Conservation (phyloP, 2,329 filamentous ascomycete species). For the Aureobasidium sp. region DNA sequence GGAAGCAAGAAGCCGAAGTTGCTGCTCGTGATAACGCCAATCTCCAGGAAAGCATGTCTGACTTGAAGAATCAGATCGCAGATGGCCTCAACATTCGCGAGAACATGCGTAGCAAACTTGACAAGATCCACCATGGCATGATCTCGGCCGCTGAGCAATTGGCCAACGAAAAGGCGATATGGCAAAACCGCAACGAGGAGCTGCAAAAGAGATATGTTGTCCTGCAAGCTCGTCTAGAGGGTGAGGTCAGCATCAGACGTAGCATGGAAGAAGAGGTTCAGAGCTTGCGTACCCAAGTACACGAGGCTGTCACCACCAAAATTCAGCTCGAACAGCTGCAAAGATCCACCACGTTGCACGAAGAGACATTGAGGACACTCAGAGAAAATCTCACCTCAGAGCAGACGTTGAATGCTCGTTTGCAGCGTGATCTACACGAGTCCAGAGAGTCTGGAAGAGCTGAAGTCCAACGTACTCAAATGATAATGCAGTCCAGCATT, state of each 20-base stretch:
- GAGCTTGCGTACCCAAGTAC: conserved; percentile 22
- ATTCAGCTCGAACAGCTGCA: conserved; percentile 46
- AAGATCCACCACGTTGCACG: conserved; percentile 56
- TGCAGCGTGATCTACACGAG: conserved; percentile 76
- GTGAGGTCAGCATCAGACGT: conserved; percentile 35
- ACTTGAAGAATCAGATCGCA: conserved; percentile 68
- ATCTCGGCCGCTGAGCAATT: conserved; percentile 68
- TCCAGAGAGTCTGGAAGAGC: conserved; percentile 69
- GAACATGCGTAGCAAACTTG: conserved; percentile 73
- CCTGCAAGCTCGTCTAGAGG: conserved; percentile 44
- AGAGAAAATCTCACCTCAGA: conserved; percentile 63
- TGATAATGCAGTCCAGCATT: conserved; percentile 71
- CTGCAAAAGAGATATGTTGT: conserved; percentile 46
- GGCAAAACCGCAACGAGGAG: conserved; percentile 60
- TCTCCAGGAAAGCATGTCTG: conserved; percentile 64
- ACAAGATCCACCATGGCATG: conserved; percentile 83
- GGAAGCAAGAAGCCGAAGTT: conserved; percentile 51
- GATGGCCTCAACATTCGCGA: conserved; percentile 81
- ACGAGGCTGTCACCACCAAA: conserved; percentile 16
- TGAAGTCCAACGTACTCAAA: conserved; percentile 73
- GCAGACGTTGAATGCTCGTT: conserved; percentile 58
- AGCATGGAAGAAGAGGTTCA: conserved; percentile 40
- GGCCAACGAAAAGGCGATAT: conserved; percentile 70
- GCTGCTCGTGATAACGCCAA: conserved; percentile 59
- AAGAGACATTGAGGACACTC: conserved; percentile 44